Percentiles rank a stretch among this genome's conserved stretches.
Conservation (phyloP, 139 green algal species). For the Limnomonas spitsbergensis region DNA sequence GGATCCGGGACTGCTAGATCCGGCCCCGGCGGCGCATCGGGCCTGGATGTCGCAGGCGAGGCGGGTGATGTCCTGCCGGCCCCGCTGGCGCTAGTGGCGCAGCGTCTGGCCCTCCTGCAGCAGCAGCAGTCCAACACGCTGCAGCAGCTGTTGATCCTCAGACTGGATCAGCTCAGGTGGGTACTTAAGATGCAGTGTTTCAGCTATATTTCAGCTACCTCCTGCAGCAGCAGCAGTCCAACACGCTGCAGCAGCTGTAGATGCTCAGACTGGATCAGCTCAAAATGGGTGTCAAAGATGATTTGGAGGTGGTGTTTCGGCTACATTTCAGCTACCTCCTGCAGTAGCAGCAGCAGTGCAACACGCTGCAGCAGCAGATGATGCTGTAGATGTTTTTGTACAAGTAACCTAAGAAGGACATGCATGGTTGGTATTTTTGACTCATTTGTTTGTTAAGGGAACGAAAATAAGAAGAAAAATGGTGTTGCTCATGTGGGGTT, state of each 20-base stretch:
- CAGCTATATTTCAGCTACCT: neutral
- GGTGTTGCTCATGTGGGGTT: too few relatives aligned
- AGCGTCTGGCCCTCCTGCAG: constrained; percentile 36
- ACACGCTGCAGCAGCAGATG: too few relatives aligned
- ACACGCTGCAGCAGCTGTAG: constrained; percentile 42
- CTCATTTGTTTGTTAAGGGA: too few relatives aligned
- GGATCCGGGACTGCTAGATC: too few relatives aligned
- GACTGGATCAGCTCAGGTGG: constrained; percentile 46
- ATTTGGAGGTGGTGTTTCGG: neutral
- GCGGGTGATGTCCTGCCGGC: neutral
- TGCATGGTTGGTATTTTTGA: too few relatives aligned
- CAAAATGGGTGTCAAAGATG: too few relatives aligned
- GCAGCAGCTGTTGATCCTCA: constrained; percentile 39
- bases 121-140: constrained; percentile 43
- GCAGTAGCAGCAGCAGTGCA: too few relatives aligned
- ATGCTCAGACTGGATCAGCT: constrained; percentile 42
- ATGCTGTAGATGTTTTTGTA: too few relatives aligned
- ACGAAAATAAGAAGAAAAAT: too few relatives aligned
- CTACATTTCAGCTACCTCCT: neutral
- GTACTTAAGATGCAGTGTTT: neutral
- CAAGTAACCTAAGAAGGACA: too few relatives aligned
- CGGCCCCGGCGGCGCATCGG: too few relatives aligned
- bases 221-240: constrained; percentile 37
- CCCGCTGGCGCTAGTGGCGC: constrained; percentile 16
- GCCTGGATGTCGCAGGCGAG: neutral